phyloP scores from a whole-genome alignment of 805 yeast species.

The Wilhelminamyces savonicus region DNA sequence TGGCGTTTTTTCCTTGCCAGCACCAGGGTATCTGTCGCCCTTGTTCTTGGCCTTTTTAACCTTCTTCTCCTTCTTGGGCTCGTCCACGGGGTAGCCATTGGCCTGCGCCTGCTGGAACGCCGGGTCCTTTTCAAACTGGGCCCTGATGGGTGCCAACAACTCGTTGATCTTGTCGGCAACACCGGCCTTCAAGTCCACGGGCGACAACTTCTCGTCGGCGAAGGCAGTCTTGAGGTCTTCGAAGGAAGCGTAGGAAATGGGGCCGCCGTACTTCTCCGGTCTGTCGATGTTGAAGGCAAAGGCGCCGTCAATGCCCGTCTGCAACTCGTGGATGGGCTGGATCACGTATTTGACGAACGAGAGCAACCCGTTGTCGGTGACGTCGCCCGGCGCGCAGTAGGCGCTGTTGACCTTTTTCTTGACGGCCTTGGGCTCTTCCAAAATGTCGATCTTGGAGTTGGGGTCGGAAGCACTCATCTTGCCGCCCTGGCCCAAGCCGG shows the following conservation, averaged over 20 bases:
- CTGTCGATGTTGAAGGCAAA: slow-evolving; percentile 74
- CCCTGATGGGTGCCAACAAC: slow-evolving; percentile 79
- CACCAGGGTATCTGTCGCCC: slow-evolving; percentile 88
- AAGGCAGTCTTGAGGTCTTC: slow-evolving; percentile 68
- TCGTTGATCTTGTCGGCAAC: slow-evolving; percentile 79
- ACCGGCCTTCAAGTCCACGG: slow-evolving; percentile 92
- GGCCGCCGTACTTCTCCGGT: slow-evolving; percentile 97
- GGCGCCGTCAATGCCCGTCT: slow-evolving; percentile 44
- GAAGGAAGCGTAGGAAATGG: slow-evolving; percentile 63
- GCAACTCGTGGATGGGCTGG: slow-evolving; percentile 79
- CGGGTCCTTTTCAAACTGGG: slow-evolving; percentile 49
- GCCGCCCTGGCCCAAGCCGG: slow-evolving; percentile 95
- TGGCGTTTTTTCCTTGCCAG: no score
- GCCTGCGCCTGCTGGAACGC: slow-evolving; percentile 72
- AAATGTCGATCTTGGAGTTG: slow-evolving; percentile 88
- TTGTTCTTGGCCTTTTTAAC: slow-evolving; percentile 78
- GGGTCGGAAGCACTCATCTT: slow-evolving; percentile 99
- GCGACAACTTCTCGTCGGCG: slow-evolving; percentile 69
- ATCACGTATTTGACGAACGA: slow-evolving; percentile 81
- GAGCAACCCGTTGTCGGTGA: slow-evolving; percentile 85
- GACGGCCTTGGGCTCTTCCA: slow-evolving; percentile 83
- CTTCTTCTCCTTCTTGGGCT: slow-evolving; percentile 53
- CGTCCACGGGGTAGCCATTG: slow-evolving; percentile 81
- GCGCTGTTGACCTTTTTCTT: slow-evolving; percentile 90
- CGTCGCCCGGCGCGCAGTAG: slow-evolving; percentile 88